phyloP scores from a whole-genome alignment of 2,329 filamentous ascomycete species.

The Colletotrichum graminicola region DNA sequence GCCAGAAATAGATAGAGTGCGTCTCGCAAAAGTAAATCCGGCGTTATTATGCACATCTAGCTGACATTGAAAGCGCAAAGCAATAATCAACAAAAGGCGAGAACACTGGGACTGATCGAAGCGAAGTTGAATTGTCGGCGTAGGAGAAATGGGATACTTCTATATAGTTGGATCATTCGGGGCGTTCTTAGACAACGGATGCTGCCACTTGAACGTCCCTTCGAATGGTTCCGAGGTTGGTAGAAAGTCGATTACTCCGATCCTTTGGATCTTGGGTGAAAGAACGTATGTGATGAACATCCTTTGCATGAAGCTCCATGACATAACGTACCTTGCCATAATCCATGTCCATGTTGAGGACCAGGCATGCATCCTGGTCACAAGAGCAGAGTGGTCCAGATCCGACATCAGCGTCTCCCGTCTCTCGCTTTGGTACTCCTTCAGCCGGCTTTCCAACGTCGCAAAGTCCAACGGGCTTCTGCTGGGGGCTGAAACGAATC shows the following conservation, averaged over 20 bases:
- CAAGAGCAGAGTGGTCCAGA: constrained; percentile 37
- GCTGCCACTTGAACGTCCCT: constrained; percentile 34
- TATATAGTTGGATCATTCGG: neutral
- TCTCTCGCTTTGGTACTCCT: constrained; percentile 43
- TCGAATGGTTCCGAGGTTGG: constrained; percentile 38
- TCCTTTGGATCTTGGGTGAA: constrained; percentile 35
- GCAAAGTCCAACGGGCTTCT: neutral
- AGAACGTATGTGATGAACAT: constrained; percentile 31
- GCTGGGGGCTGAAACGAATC: neutral
- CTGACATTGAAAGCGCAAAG: too few species aligned
- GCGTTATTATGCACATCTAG: too few species aligned
- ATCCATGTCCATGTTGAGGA: constrained; percentile 45
- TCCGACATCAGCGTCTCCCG: constrained; percentile 38
- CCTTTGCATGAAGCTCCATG: constrained; percentile 21
- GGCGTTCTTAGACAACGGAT: neutral
- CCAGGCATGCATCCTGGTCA: constrained; percentile 47
- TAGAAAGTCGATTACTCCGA: constrained; percentile 44
- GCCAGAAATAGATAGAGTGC: too few species aligned
- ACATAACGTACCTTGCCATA: constrained; percentile 44
- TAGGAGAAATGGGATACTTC: neutral
- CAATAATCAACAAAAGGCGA: too few species aligned
- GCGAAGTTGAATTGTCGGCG: too few species aligned
- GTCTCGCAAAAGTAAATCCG: too few species aligned
- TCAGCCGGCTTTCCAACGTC: constrained; percentile 36
- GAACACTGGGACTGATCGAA: too few species aligned